Percentiles rank a stretch among this genome's conserved stretches.
phyloP scores from a whole-genome alignment of 768 basidiomycete species.

The Suillus variegatus region DNA sequence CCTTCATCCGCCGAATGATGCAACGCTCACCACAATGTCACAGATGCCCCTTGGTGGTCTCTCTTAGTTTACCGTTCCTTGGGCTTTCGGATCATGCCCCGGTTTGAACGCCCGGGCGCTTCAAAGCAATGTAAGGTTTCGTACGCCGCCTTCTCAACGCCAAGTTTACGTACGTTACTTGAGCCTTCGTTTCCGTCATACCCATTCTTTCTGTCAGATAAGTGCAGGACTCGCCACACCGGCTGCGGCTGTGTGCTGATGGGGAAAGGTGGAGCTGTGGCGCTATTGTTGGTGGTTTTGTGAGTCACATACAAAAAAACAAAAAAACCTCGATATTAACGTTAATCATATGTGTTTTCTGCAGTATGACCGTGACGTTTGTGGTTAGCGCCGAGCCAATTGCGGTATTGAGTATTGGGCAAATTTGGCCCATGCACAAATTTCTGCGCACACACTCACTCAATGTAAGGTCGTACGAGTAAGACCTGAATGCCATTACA shows the following conservation, averaged over 20 bases:
- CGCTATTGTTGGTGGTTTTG: constrained; percentile 35
- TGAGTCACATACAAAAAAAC: neutral
- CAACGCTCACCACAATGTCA: neutral
- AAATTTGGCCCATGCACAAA: constrained; percentile 9
- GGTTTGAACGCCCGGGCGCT: constrained; percentile 28
- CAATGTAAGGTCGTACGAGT: constrained; percentile 34
- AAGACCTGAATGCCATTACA: constrained; percentile 4
- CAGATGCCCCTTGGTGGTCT: constrained; percentile 41
- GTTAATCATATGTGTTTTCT: neutral
- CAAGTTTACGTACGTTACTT: neutral
- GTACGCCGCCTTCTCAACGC: neutral
- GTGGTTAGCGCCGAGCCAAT: constrained; percentile 37
- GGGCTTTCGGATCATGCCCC: constrained; percentile 35
- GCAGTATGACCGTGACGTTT: constrained; percentile 36
- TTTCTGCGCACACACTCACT: neutral
- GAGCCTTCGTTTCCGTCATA: constrained; percentile 43
- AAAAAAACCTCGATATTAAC: neutral
- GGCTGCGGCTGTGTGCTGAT: constrained; percentile 34
- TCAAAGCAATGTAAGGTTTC: constrained; percentile 12
- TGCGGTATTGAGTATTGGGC: constrained; percentile 31
- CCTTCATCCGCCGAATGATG: neutral
- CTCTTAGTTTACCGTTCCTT: constrained; percentile 36
- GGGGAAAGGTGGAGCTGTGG: constrained; percentile 37
- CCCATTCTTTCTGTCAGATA: constrained; percentile 7
- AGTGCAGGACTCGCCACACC: constrained; percentile 33